Percentiles rank a stretch among this genome's conserved stretches.
Conservation (phyloP, 768 basidiomycete species). For the Boletus rubropictus region DNA sequence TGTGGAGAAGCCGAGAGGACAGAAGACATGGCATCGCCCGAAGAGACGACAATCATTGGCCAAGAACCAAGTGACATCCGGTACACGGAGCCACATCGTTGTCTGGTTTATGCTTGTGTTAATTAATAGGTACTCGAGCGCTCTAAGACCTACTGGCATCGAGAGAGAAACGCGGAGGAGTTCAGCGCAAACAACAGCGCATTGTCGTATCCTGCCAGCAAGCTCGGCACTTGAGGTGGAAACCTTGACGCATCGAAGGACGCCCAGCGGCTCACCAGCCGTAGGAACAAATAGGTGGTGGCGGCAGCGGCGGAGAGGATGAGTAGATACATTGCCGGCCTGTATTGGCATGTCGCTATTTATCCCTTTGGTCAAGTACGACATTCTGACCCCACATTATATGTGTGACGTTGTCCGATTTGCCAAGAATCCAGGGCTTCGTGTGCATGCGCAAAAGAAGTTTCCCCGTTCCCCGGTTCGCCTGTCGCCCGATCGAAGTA, state of each 20-base stretch:
- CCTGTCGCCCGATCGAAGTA: too few relatives aligned
- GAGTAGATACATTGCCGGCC: background rate
- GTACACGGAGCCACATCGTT: conserved; percentile 12
- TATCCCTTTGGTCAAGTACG: background rate
- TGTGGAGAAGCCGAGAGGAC: conserved; percentile 3
- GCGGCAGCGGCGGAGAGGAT: background rate
- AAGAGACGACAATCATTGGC: conserved; percentile 14
- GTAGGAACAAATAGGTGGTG: background rate
- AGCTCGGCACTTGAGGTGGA: conserved; percentile 7
- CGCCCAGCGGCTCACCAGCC: background rate
- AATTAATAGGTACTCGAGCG: background rate
- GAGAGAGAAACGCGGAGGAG: conserved; percentile 12
- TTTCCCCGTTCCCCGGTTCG: too few relatives aligned
- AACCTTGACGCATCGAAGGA: background rate
- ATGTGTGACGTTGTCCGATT: too few relatives aligned
- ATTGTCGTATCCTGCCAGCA: conserved; percentile 16
- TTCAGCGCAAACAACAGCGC: conserved; percentile 11
- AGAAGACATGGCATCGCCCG: conserved; percentile 9
- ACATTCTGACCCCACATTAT: too few relatives aligned
- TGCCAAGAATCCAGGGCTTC: too few relatives aligned
- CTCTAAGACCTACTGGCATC: conserved; percentile 20
- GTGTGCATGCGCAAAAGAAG: too few relatives aligned
- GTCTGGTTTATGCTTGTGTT: conserved; percentile 8
- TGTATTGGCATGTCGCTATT: background rate
- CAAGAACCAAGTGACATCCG: conserved; percentile 17